Conservation (phyloP, 768 basidiomycete genomes). For the Calocybe indica region DNA sequence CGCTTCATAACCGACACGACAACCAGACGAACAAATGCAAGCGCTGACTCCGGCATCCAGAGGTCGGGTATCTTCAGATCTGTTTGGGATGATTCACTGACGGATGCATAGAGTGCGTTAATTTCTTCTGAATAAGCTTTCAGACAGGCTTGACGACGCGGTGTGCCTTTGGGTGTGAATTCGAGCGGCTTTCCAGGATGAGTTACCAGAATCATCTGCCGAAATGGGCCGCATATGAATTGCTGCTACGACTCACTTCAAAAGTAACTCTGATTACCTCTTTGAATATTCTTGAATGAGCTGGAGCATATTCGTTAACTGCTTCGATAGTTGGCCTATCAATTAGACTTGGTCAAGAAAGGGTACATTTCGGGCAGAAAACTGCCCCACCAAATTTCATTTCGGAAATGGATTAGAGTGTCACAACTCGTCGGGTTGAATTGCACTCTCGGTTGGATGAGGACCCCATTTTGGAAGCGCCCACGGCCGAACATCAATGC, state of each 20-base stretch:
- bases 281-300: constrained; percentile 41
- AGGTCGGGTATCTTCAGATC: constrained; percentile 11
- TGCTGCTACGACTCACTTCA: too few species aligned
- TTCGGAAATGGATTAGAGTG: constrained; percentile 14
- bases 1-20: constrained; percentile 22
- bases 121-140: constrained; percentile 35
- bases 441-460: constrained; percentile 20
- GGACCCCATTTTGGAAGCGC: constrained; percentile 27
- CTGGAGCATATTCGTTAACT: constrained; percentile 34
- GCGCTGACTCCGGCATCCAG: constrained; percentile 17
- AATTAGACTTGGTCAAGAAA: not conserved
- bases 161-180: constrained; percentile 35
- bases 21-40: constrained; percentile 24
- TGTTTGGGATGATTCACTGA: constrained; percentile 5
- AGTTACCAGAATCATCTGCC: constrained; percentile 34
- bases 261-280: constrained; percentile 11
- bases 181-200: constrained; percentile 34
- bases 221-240: too few species aligned
- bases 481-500: constrained; percentile 34
- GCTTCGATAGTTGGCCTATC: constrained; percentile 34
- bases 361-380: not conserved
- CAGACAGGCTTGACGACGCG: constrained; percentile 30
- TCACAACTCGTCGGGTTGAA: constrained; percentile 17
- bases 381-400: constrained; percentile 16
- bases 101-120: constrained; percentile 24